Evolutionary conservation across 306 rosid species (phyloP), one percentile per base, ranked within the genome.

Genomic region (Lotus japonicus): DNA sequence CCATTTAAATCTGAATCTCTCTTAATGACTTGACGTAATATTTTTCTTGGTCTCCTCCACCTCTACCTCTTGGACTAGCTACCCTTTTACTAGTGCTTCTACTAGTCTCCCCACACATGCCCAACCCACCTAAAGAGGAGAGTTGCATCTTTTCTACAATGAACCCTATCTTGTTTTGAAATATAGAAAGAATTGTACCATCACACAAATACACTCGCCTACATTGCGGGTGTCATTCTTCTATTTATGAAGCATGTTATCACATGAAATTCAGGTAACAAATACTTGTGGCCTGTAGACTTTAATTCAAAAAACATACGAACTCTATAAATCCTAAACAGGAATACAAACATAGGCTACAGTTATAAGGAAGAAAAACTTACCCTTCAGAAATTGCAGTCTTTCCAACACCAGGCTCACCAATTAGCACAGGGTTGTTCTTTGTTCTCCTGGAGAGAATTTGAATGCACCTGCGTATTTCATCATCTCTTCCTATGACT

Each of bases 401-500:
- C 82, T 94, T 94, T 41, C 99, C 99, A 41, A 94, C 99, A 71
- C 99, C 99, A 54, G 99, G 99, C 89, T 94, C 99, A 48, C 99
- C 99, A 64, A 94, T 94, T 39, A 94, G 84, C 67, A 94, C 99
- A 51, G 99, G 99, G 64, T 94, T 94, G 75, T 94, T 94, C 87
- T 94, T 94, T 51, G 97, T 94, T 88, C 99, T 90, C 84, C 99
- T 82, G 48, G 99, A 94, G 45, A 94, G 96, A 80, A 94, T 94
- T 84, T 94, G 97, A 79, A 94, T 94, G 86, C 99, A 94, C 79
- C 99, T 88, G 41, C 99, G 96, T 75, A 90, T 94, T 77, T 94
- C 99, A 84, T 90, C 99, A 64, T 94, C 99, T 80, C 99, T 94
- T 74, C 99, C 99, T 71, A 94, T 94, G 45, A 94, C 99, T 18